A percentile compares a stretch with the other conserved stretches of the same genome.
Evolutionary conservation across 1,284 basidiomycete genomes (phyloP).

Genomic region (Singerocomus rubriflavus): DNA sequence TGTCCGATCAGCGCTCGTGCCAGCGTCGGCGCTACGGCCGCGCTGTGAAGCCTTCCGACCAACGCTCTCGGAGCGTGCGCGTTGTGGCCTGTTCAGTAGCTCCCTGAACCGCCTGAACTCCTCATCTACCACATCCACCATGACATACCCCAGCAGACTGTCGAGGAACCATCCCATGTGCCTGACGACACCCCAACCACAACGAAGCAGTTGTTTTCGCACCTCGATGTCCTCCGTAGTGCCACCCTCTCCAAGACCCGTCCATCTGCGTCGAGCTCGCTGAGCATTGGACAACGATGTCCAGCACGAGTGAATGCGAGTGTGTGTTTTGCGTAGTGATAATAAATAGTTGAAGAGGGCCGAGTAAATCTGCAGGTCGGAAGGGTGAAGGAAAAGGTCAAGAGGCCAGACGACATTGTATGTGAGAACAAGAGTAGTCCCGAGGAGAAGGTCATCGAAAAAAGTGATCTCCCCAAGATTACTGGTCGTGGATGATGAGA

Average conservation of each 20-base stretch:
- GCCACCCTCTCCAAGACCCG: conserved; percentile 83
- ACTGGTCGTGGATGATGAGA: conserved; percentile 32
- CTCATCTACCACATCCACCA: conserved; percentile 87
- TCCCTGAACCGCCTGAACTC: conserved; percentile 73
- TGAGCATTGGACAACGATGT: conserved; percentile 79
- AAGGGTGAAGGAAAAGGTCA: conserved; percentile 80
- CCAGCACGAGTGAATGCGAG: conserved; percentile 79
- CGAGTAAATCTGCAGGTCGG: conserved; percentile 73
- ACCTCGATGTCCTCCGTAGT: conserved; percentile 64
- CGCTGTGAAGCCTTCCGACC: conserved; percentile 12
- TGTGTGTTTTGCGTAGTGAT: conserved; percentile 80
- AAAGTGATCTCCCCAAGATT: conserved; percentile 41
- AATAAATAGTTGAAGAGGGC: conserved; percentile 81
- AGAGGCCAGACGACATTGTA: conserved; percentile 82
- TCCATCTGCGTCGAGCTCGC: conserved; percentile 78
- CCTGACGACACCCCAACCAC: conserved; percentile 81
- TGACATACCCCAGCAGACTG: conserved; percentile 75
- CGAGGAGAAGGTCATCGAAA: conserved; percentile 75
- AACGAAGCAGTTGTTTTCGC: conserved; percentile 63
- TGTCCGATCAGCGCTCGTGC: conserved; percentile 17
- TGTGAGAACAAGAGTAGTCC: conserved; percentile 68
- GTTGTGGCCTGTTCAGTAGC: conserved; percentile 42
- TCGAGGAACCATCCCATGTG: conserved; percentile 93
- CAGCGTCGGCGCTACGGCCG: conserved; percentile 12
- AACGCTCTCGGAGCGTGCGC: conserved; percentile 24